A percentile compares a stretch with the other conserved stretches of the same genome.
phyloP scores from a whole-genome alignment of 2,329 filamentous ascomycete species.

The Xylogone sp. region DNA sequence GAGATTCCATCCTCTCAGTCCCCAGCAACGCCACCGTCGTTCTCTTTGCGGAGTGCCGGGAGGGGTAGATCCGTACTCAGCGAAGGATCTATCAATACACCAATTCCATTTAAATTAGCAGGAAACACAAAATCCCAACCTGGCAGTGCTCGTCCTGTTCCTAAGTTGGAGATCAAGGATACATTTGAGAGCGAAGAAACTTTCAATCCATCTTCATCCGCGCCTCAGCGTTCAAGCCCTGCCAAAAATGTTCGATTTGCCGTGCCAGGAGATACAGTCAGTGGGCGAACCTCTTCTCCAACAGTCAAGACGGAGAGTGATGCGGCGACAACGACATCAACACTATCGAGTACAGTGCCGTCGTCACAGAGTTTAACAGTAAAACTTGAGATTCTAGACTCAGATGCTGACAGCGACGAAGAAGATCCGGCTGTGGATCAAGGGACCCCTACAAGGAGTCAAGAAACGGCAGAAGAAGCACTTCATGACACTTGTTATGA shows the following conservation, averaged over 20 bases:
- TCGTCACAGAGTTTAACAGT: constrained; percentile 1
- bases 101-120: constrained; percentile 17
- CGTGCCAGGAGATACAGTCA: constrained; percentile 6
- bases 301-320: not conserved
- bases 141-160: constrained; percentile 11
- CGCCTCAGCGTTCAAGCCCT: constrained; percentile 19
- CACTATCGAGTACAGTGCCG: not conserved
- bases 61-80: constrained; percentile 14
- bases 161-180: constrained; percentile 21
- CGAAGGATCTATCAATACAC: constrained; percentile 18
- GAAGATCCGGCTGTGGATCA: constrained; percentile 12
- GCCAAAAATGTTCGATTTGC: constrained; percentile 24
- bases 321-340: not conserved
- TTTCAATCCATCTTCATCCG: constrained; percentile 16
- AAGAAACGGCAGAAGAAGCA: not conserved
- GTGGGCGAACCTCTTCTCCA: not conserved
- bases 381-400: constrained; percentile 23
- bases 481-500: constrained; percentile 1
- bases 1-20: constrained; percentile 31
- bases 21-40: constrained; percentile 25
- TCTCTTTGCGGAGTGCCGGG: constrained; percentile 13
- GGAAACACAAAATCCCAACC: constrained; percentile 4
- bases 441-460: constrained; percentile 10
- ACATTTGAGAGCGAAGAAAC: constrained; percentile 19
- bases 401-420: constrained; percentile 15